Evolutionary conservation across 352 stramenopile species (phyloP).

Genomic region (Phytophthora pseudosyringae): DNA sequence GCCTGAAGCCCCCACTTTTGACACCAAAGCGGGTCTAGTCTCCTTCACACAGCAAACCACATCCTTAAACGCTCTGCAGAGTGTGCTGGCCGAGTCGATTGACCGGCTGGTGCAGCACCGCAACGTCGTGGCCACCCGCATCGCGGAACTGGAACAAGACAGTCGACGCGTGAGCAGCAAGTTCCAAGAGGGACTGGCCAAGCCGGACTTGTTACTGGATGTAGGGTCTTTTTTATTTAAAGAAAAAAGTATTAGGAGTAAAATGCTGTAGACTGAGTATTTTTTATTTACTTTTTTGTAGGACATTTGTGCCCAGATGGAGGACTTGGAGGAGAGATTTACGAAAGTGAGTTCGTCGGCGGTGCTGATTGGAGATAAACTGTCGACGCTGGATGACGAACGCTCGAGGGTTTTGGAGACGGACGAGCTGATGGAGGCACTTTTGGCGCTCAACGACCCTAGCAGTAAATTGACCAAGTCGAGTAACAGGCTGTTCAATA

Average conservation of each 20-base stretch:
- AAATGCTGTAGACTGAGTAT: conserved; percentile 2
- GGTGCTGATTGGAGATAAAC: conserved; percentile 72
- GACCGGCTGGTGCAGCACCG: conserved; percentile 65
- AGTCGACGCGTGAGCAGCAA: conserved; percentile 59
- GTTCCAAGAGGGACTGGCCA: conserved; percentile 69
- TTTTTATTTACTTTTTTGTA: conserved; percentile 31
- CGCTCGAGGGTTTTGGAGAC: conserved; percentile 73
- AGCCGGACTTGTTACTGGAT: conserved; percentile 64
- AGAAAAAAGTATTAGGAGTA: conserved; percentile 1
- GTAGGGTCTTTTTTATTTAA: conserved; percentile 33
- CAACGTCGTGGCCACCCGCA: conserved; percentile 59
- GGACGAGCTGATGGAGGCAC: conserved; percentile 78
- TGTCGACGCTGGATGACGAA: conserved; percentile 71
- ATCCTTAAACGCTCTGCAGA: conserved; percentile 72
- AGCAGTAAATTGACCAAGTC: conserved; percentile 56
- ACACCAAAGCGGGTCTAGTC: conserved; percentile 13
- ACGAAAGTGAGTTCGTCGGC: conserved; percentile 88
- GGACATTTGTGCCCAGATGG: conserved; percentile 80
- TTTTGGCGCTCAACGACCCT: conserved; percentile 75
- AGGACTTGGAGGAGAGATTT: conserved; percentile 86
- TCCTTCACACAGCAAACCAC: conserved; percentile 67
- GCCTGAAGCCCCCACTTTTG: conserved; percentile 16
- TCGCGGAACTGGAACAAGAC: conserved; percentile 67
- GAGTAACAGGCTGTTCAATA: conserved; percentile 71
- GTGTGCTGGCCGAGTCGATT: conserved; percentile 63